Base-by-base conservation (phyloP, 75 land plant species). In the Pinus tabuliformis region DNA sequence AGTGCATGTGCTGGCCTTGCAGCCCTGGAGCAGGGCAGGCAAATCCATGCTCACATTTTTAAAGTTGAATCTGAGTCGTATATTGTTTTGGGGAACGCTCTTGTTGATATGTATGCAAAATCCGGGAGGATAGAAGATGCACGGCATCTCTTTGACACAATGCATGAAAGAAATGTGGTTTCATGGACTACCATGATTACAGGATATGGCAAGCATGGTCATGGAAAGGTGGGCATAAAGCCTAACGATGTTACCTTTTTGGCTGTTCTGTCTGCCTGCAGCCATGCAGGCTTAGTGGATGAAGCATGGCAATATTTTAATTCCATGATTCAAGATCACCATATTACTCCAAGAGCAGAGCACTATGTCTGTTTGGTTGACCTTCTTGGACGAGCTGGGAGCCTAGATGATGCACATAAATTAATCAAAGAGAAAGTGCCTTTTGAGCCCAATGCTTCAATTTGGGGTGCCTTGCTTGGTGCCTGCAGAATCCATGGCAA, bases 341-440 rank as follows among this genome's bases (percentile, higher is more conserved):
- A 75, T 16, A 1, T 90, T 22, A 75, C 42, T 63, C 89, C 87
- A 15, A 22, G 16, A 18, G n/a, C 73, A 56, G 86, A 85, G 75
- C 92, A 90, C 58, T 84, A 84, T 57, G 63, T 62, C 58, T 86
- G 91, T 79, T 83, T 90, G 87, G 75, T 90, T 58, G 89, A 86
- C 76, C 77, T 86, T 42, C 81, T 90, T 57, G 81, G 82, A 15
- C 79, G 83, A 61, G 79, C 84, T 54, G 88, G 90, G 17, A 17
- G 6, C 11, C 73, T 85, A 26, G 52, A 80, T 62, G 83, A 83
- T 28, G 86, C 83, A 59, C 75, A 85, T 78, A 16, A 60, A 58
- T 62, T 90, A 60, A 81, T 87, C 58, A 58, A 36, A 21, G 70
- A 78, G 6, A 2, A 37, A 37, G 80, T 90, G 86, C 90, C 87